Percentiles rank a stretch among this genome's conserved stretches.
These are phyloP conservation scores for Cutaneotrichosporon sp. DNA, from an alignment of 1,284 basidiomycete genomes.

Conservation along the genomic window DNA sequence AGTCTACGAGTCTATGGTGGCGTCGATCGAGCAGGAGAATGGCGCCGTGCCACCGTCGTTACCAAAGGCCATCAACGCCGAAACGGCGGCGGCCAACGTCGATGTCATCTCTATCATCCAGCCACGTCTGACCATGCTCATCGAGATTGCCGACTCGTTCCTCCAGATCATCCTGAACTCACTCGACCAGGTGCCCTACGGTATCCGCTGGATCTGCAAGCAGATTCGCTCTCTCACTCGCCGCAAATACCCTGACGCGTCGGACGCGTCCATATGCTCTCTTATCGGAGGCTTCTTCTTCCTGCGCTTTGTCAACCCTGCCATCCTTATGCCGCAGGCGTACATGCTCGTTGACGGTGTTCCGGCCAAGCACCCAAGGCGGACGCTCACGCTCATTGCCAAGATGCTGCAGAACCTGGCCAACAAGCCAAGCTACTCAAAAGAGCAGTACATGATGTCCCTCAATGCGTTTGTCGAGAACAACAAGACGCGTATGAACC, in stretches of 20 bases:
- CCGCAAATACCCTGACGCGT: constrained; percentile 97
- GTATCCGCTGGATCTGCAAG: constrained; percentile 99
- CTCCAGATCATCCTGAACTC: constrained; percentile 96
- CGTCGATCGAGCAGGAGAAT: constrained; percentile 94
- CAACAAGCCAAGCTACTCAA: constrained; percentile 96
- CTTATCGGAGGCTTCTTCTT: constrained; percentile 99
- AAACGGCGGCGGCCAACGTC: constrained; percentile 82
- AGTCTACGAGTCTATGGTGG: constrained; percentile 98
- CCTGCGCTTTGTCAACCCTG: constrained; percentile 98
- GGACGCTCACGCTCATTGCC: constrained; percentile 94
- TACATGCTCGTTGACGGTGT: constrained; percentile 99
- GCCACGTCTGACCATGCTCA: constrained; percentile 91
- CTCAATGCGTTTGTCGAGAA: constrained; percentile 97
- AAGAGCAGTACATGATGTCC: constrained; percentile 97
- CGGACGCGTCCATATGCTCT: constrained; percentile 95
- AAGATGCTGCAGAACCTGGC: constrained; percentile 99
- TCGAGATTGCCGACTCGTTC: constrained; percentile 98
- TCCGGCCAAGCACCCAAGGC: constrained; percentile 91
- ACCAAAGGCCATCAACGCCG: constrained; percentile 84
- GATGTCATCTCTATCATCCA: constrained; percentile 98
- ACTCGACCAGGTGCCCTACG: constrained; percentile 95
- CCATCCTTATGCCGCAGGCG: constrained; percentile 98
- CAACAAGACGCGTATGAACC: constrained; percentile 95
- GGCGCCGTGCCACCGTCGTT: constrained; percentile 83
- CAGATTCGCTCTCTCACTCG: constrained; percentile 93